These are phyloP conservation scores for Dictyostelium purpureum DNA, from an alignment of 78 protist genomes.

Conservation along the genomic window DNA sequence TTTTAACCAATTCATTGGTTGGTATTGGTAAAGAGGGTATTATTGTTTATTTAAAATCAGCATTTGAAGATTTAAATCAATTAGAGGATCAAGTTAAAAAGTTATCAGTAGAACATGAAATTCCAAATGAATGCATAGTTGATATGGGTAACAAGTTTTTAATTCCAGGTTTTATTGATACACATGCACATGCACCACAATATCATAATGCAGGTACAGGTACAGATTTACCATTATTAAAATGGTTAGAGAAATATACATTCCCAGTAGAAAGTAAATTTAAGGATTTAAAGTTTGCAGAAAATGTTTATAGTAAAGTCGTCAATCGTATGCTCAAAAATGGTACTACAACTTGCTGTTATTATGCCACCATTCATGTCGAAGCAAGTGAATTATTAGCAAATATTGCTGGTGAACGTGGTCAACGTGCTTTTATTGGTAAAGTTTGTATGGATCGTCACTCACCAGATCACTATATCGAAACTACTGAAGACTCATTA, in stretches of 20 bases:
- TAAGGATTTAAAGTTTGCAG: slow-evolving; percentile 81
- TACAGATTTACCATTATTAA: slow-evolving; percentile 85
- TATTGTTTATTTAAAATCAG: not conserved
- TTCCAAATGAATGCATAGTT: not conserved
- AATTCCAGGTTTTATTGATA: slow-evolving; percentile 93
- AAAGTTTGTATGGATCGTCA: slow-evolving; percentile 89
- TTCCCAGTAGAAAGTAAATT: slow-evolving; percentile 87
- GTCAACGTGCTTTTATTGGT: slow-evolving; percentile 94
- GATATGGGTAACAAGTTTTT: slow-evolving; percentile 80
- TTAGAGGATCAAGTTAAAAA: not conserved
- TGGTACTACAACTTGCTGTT: slow-evolving; percentile 92
- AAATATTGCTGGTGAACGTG: slow-evolving; percentile 19
- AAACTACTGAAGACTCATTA: slow-evolving; percentile 79
- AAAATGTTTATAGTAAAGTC: slow-evolving; percentile 65
- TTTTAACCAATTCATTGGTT: slow-evolving; percentile 14
- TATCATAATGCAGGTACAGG: slow-evolving; percentile 89
- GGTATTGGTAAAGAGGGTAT: slow-evolving; percentile 49
- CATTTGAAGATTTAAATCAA: not conserved
- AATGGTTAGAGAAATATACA: slow-evolving; percentile 94
- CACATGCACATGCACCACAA: slow-evolving; percentile 96
- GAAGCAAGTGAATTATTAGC: slow-evolving; percentile 81
- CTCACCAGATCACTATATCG: slow-evolving; percentile 90
- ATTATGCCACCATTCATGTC: slow-evolving; percentile 92
- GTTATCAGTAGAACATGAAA: not conserved
- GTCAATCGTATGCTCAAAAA: slow-evolving; percentile 72